These are phyloP conservation scores for Lactarius evosmus DNA, from an alignment of 768 basidiomycete species.

Conservation along the genomic window DNA sequence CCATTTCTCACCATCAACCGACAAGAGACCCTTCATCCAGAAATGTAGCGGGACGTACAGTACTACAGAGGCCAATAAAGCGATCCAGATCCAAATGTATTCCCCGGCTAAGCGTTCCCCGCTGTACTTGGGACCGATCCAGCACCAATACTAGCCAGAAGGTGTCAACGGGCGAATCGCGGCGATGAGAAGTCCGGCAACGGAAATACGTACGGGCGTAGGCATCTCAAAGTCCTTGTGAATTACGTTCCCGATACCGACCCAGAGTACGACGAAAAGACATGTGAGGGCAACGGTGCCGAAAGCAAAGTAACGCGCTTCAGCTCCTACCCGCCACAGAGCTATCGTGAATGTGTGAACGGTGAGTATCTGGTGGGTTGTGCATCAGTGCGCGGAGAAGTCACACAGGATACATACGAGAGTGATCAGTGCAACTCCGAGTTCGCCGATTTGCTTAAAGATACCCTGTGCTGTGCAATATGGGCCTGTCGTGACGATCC, in stretches of 20 bases:
- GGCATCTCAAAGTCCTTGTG: conserved; percentile 33
- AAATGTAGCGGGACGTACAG: conserved; percentile 39
- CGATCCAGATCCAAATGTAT: conserved; percentile 47
- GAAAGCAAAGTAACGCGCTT: conserved; percentile 35
- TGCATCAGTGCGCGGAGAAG: not conserved
- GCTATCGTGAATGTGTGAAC: conserved; percentile 40
- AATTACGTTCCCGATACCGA: conserved; percentile 34
- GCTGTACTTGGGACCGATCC: conserved; percentile 38
- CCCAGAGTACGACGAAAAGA: conserved; percentile 35
- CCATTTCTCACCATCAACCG: conserved; percentile 34
- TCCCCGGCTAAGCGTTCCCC: conserved; percentile 40
- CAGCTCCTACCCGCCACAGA: conserved; percentile 37
- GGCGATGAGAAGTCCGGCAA: not conserved
- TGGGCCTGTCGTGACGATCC: conserved; percentile 34
- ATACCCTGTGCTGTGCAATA: conserved; percentile 41
- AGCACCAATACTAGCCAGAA: conserved; percentile 40
- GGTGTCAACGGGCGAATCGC: not conserved
- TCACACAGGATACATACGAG: conserved; percentile 33
- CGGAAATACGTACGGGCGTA: conserved; percentile 33
- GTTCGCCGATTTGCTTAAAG: conserved; percentile 43
- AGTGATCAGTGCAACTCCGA: conserved; percentile 41
- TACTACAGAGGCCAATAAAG: conserved; percentile 36
- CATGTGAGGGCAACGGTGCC: not conserved
- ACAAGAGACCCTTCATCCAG: conserved; percentile 37
- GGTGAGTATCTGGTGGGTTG: conserved; percentile 36